Percentiles rank a stretch among this genome's conserved stretches.
phyloP scores from a whole-genome alignment of 345 rosid genomes.

The Populus nigra region DNA sequence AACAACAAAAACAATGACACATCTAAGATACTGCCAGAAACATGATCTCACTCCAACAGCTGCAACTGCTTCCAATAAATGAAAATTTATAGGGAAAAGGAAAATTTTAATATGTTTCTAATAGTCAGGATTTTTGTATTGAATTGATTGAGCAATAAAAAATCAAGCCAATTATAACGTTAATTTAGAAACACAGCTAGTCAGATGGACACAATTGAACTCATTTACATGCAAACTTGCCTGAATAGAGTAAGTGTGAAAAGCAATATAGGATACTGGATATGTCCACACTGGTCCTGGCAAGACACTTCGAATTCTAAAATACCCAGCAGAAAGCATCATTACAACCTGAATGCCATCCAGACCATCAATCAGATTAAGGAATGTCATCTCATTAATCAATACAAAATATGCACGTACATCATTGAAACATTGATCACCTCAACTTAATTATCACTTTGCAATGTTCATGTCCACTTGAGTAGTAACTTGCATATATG shows the following conservation, averaged over 20 bases:
- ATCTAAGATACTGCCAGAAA: background rate
- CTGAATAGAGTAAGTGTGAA: slow-evolving; percentile 90
- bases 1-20: background rate
- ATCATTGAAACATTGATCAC: background rate
- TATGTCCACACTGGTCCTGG: slow-evolving; percentile 84
- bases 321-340: slow-evolving; percentile 98
- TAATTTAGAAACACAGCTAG: background rate
- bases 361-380: slow-evolving; percentile 6
- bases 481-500: background rate
- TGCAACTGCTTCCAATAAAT: background rate
- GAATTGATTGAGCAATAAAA: background rate
- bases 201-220: background rate
- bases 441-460: background rate
- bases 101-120: background rate
- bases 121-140: background rate
- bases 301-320: slow-evolving; percentile 76
- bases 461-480: no score
- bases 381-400: background rate
- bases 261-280: slow-evolving; percentile 84
- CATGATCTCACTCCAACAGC: background rate
- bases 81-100: background rate
- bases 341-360: slow-evolving; percentile 64
- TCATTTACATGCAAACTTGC: slow-evolving; percentile 34
- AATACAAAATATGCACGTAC: background rate
- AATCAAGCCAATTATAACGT: no score